Percentiles rank a stretch among this genome's conserved stretches.
These are phyloP conservation scores for Abrus pulchellus DNA, from an alignment of 306 rosid species.

Conservation along the genomic window DNA sequence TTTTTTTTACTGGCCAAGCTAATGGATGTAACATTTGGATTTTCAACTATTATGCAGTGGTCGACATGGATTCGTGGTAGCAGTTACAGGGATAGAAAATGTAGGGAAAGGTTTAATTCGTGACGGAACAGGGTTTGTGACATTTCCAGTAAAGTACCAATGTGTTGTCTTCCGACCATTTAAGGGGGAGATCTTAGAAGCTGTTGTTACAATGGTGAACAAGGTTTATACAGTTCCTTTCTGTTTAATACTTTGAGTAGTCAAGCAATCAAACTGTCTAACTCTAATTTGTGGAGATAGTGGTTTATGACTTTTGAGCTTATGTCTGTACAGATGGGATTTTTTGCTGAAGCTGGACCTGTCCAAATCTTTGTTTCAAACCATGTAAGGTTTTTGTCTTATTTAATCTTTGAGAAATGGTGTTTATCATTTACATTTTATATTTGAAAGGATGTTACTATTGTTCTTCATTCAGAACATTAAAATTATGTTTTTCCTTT, in stretches of 20 bases:
- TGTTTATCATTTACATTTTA: background rate
- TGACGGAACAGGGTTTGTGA: slow-evolving; percentile 94
- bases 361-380: slow-evolving; percentile 97
- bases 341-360: slow-evolving; percentile 99
- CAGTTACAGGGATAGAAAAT: slow-evolving; percentile 91
- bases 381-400: slow-evolving; percentile 68
- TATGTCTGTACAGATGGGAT: slow-evolving; percentile 77
- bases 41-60: slow-evolving; percentile 67
- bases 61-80: slow-evolving; percentile 96
- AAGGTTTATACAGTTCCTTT: slow-evolving; percentile 62
- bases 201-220: slow-evolving; percentile 97
- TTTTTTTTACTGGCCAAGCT: too few relatives aligned
- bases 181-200: slow-evolving; percentile 96
- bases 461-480: background rate
- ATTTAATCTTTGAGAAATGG: background rate
- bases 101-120: slow-evolving; percentile 90
- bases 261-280: background rate
- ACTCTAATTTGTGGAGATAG: background rate
- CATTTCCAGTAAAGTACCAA: slow-evolving; percentile 95
- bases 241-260: background rate
- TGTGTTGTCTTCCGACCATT: slow-evolving; percentile 98
- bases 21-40: slow-evolving; percentile 11
- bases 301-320: slow-evolving; percentile 32
- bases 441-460: background rate
- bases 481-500: slow-evolving; percentile 1